Base-by-base conservation (phyloP, 805 yeast genomes). In the Scheffersomyces ergatensis region DNA sequence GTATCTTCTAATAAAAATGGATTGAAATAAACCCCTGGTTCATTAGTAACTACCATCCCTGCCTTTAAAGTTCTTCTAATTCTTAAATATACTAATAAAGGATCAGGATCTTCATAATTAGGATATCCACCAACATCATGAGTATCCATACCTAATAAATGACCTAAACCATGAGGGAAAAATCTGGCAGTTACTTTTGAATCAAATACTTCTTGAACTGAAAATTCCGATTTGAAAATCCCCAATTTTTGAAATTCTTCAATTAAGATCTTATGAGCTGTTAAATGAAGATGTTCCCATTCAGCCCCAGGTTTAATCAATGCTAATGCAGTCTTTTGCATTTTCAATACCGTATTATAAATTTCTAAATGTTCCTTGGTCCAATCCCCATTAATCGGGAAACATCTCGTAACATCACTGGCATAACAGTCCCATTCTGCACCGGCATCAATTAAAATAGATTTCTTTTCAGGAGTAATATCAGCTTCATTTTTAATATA, bases 101-200 rank as follows among this genome's bases (percentile, higher is more conserved):
- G 85, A 59, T 93, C 82, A 7, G 85, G 76, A 59, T 92, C 99
- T 3, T 82, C 78, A 59, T 90, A 90, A 61, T 92, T 82, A 13
- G 98, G 81, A 47, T 74, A 57, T 1, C 99, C 98, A 32, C 88
- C 98, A 35, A 89, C 95, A 63, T 92, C 99, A 62, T 93, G 99
- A 3, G 96, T 89, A 58, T 92, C 97, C 84, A 92, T 74, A 18
- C 99, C 99, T 31, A 92, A 65, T 55, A 89, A 70, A 58, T 92
- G 99, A 12, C 99, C 99, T 42, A 93, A 69, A 0, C 99, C 99
- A 57, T 93, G 99, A 2, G 99, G 99, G 62, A 82, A 88, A 65
- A 92, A 92, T 17, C 85, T 78, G 4, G 82, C 84, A 3, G 95
- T 79, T 4, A 84, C 79, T 42, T 82, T 76, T 37, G 95, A 77